Percentiles rank a stretch among this genome's conserved stretches.
Conservation (phyloP, 441 rosid genomes). For the Erodium texanum region DNA sequence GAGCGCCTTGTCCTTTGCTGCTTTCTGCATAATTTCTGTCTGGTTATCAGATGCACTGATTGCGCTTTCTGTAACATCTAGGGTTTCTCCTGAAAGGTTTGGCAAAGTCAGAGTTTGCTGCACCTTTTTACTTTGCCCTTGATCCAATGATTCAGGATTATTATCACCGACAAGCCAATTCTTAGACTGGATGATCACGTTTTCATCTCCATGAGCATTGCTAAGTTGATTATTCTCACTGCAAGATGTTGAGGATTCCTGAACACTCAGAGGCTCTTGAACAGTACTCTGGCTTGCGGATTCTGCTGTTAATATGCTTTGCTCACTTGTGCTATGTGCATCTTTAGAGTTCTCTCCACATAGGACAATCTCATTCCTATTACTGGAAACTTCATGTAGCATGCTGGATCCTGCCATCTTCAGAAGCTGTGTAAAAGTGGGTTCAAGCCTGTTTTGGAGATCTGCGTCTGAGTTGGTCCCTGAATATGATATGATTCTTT, state of each 20-base stretch:
- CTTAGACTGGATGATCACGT: conserved; percentile 20
- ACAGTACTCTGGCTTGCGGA: conserved; percentile 21
- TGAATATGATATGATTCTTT: conserved; percentile 43
- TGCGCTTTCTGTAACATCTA: conserved; percentile 35
- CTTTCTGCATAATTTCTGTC: conserved; percentile 24
- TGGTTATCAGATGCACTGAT: conserved; percentile 21
- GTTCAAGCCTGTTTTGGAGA: conserved; percentile 18
- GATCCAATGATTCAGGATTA: conserved; percentile 21
- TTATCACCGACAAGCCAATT: conserved; percentile 21
- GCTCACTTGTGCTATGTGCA: conserved; percentile 21
- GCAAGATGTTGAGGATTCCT: conserved; percentile 25
- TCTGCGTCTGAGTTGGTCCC: conserved; percentile 41
- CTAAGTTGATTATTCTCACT: conserved; percentile 25
- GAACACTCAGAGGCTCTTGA: conserved; percentile 19
- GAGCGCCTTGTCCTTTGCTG: conserved; percentile 28
- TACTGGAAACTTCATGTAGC: conserved; percentile 26
- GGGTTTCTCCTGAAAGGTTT: conserved; percentile 26
- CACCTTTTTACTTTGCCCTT: conserved; percentile 24
- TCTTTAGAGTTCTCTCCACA: conserved; percentile 25
- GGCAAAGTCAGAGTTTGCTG: conserved; percentile 14
- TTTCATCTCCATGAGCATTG: conserved; percentile 26
- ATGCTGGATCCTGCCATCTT: conserved; percentile 33
- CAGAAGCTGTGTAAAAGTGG: conserved; percentile 51
- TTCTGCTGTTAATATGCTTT: conserved; percentile 22
- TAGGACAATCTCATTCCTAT: conserved; percentile 18